Evolutionary conservation across 176 grass and related monocot genomes (phyloP).

Genomic region (Olyra latifolia): DNA sequence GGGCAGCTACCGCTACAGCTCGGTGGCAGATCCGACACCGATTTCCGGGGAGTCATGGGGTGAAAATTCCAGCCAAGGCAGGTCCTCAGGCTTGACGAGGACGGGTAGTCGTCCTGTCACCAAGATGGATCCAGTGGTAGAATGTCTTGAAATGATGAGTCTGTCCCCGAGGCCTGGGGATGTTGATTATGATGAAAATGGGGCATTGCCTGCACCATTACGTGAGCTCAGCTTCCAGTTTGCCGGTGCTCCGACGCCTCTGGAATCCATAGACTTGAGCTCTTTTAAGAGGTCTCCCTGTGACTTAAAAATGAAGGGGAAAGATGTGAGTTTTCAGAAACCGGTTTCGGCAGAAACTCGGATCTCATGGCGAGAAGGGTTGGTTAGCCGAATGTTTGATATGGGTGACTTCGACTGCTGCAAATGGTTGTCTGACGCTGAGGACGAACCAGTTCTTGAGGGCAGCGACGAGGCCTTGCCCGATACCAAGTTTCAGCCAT

Average conservation of each 20-base stretch:
- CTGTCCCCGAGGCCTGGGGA: slow-evolving; percentile 42
- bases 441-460: slow-evolving; percentile 36
- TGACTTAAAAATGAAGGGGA: slow-evolving; percentile 29
- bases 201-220: slow-evolving; percentile 27
- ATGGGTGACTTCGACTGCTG: slow-evolving; percentile 68
- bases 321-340: slow-evolving; percentile 29
- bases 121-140: slow-evolving; percentile 50
- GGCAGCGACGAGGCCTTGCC: neutral
- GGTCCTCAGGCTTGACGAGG: slow-evolving; percentile 29
- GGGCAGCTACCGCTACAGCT: slow-evolving; percentile 1
- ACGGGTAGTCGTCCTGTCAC: slow-evolving; percentile 1
- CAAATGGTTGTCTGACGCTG: slow-evolving; percentile 82
- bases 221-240: slow-evolving; percentile 78
- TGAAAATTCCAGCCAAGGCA: slow-evolving; percentile 20
- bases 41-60: slow-evolving; percentile 30
- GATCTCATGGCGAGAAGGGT: slow-evolving; percentile 92
- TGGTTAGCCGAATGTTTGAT: slow-evolving; percentile 92
- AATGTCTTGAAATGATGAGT: slow-evolving; percentile 56
- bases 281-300: slow-evolving; percentile 60
- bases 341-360: slow-evolving; percentile 28
- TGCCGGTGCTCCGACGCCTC: slow-evolving; percentile 18
- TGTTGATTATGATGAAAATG: slow-evolving; percentile 30
- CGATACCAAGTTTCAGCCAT: slow-evolving; percentile 18
- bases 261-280: slow-evolving; percentile 72
- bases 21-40: neutral